Evolutionary conservation across 768 basidiomycete species (phyloP), one percentile per base, ranked within the genome.

Genomic region (Pilatotrama ljubarskyi): DNA sequence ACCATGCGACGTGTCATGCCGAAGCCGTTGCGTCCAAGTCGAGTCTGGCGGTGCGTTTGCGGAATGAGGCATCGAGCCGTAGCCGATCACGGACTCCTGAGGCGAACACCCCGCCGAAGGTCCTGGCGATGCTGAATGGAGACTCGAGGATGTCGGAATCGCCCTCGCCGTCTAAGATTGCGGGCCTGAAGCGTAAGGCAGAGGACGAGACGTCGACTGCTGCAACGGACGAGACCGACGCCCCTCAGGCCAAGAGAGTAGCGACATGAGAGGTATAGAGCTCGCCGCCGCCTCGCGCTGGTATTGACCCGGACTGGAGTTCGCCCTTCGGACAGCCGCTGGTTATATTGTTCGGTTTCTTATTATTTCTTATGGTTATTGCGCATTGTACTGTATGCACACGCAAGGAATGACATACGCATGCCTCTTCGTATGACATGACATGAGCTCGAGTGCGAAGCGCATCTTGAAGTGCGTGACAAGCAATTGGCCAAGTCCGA

Each of bases 1-100:
- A 87, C 72, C 95, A 97, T 76, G 95, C 95, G 47, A 96, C 94
- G 17, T 97, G 95, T 74, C 90, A 92, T 75, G 90, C 91, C 24
- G 94, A 96, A 71, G 88, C 88, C 37, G 72, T 82, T 38, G 77
- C 74, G 24, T 88, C 84, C 51, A 82, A 84, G 51, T 86, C 80
- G 64, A 88, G 73, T 66, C 76, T 91, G 52, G 89, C 86, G 52
- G 82, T 84, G 8, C 84, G 87, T 47, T 72, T 93, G 68, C 86
- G 87, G 57, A 82, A 76, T 74, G 86, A 90, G 68, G 71, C 78
- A 59, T 75, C 75, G 68, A 66, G 67, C 42, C 68, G 83, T 60
- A 92, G 90, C 77, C 86, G 91, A 63, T 86, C 88, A 66, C 81
- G 80, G 67, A 93, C 91, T 18, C 91, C 91, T 71, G 91, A 93